phyloP scores from a whole-genome alignment of 2,329 filamentous ascomycete species.

The Colletotrichum neosansevieriae region DNA sequence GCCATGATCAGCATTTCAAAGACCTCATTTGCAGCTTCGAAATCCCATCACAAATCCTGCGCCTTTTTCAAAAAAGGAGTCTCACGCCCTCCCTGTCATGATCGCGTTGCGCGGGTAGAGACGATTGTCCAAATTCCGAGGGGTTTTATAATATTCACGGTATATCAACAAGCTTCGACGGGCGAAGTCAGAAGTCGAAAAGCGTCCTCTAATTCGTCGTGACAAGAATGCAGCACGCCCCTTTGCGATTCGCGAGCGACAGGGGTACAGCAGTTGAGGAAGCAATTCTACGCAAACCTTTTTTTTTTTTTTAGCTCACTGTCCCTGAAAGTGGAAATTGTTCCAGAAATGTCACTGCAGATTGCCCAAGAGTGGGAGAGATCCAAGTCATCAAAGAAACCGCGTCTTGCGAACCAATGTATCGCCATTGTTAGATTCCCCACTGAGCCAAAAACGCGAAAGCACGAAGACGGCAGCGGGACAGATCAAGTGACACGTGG shows the following conservation, averaged over 20 bases:
- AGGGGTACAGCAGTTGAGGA: conserved; percentile 27
- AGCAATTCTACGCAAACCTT: conserved; percentile 2
- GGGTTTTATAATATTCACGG: not conserved
- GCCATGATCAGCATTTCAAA: no score
- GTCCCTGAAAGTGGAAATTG: conserved; percentile 7
- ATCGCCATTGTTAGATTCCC: conserved; percentile 5
- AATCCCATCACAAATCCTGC: no score
- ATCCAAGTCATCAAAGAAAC: not conserved
- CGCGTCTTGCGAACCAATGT: conserved; percentile 15
- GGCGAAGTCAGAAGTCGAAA: conserved; percentile 35
- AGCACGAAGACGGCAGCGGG: not conserved
- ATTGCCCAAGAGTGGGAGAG: not conserved
- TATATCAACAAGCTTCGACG: not conserved
- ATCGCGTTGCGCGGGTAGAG: not conserved
- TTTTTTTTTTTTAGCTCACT: not conserved
- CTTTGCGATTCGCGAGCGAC: conserved; percentile 32
- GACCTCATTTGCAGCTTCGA: no score
- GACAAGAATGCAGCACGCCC: conserved; percentile 21
- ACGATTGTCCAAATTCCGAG: not conserved
- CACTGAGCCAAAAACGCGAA: not conserved
- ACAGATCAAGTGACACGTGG: not conserved
- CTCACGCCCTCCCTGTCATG: no score
- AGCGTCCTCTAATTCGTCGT: conserved; percentile 42
- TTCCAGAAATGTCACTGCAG: conserved; percentile 1
- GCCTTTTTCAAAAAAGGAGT: no score